Percentiles rank a stretch among this genome's conserved stretches.
phyloP scores from a whole-genome alignment of 345 rosid genomes.

The Camelina laxa region DNA sequence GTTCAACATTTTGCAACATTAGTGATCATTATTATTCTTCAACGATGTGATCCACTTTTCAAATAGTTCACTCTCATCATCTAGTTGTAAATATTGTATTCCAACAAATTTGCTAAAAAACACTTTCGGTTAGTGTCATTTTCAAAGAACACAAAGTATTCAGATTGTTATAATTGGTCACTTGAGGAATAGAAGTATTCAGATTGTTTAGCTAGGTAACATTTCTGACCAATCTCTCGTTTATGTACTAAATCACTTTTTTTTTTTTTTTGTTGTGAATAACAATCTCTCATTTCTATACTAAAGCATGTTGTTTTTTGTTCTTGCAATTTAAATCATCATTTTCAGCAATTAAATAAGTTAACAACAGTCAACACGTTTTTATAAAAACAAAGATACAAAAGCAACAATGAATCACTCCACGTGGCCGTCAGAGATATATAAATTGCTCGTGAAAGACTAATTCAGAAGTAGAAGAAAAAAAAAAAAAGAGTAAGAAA shows the following conservation, averaged over 20 bases:
- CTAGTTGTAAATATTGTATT: not conserved
- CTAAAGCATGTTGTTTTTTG: not conserved
- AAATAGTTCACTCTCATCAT: constrained; percentile 5
- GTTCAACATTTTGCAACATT: too few relatives aligned
- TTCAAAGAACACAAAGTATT: not conserved
- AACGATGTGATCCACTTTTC: not conserved
- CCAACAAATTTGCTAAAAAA: not conserved
- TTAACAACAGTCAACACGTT: not conserved
- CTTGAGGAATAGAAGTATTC: not conserved
- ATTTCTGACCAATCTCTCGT: not conserved
- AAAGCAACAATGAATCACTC: not conserved
- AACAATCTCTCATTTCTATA: not conserved
- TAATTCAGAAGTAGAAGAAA: not conserved
- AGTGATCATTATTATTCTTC: not conserved
- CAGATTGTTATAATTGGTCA: not conserved
- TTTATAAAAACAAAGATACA: not conserved
- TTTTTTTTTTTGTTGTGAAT: not conserved
- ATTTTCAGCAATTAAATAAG: not conserved
- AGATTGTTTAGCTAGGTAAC: not conserved
- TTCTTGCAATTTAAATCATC: not conserved
- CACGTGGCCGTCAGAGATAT: not conserved
- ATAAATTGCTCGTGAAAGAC: not conserved
- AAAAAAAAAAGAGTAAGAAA: not conserved
- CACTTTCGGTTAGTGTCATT: not conserved
- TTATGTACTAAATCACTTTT: not conserved